Conservation (phyloP, 176 grass and related monocot genomes). For the Aegilops umbellulata region DNA sequence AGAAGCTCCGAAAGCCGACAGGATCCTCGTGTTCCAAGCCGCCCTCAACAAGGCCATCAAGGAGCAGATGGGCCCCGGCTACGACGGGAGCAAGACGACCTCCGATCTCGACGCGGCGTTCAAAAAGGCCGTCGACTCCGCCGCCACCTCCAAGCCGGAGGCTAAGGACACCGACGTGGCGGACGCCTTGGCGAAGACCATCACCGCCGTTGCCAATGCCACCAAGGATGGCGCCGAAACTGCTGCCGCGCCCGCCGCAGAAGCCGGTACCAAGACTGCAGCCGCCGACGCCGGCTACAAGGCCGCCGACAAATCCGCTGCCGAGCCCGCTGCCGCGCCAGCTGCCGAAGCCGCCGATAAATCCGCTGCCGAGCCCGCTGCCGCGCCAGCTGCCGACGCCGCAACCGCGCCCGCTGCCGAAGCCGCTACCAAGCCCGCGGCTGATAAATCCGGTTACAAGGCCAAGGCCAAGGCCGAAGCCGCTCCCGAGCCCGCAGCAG, state of each 20-base stretch:
- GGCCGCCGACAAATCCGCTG: too few species aligned
- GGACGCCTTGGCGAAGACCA: not conserved
- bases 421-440: not conserved
- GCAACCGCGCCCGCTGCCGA: not conserved
- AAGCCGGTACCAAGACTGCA: too few species aligned
- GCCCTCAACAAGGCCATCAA: not conserved
- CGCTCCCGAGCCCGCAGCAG: not conserved
- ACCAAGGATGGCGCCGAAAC: not conserved
- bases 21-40: not conserved
- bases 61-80: not conserved
- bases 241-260: not conserved
- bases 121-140: not conserved
- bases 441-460: not conserved
- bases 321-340: not conserved
- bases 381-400: not conserved
- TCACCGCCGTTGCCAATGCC: not conserved
- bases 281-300: too few species aligned
- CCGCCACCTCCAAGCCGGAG: not conserved
- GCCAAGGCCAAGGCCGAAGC: not conserved
- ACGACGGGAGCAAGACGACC: not conserved
- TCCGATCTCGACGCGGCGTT: not conserved
- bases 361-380: not conserved
- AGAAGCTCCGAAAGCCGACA: not conserved
- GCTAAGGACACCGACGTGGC: not conserved
- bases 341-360: not conserved